These are phyloP conservation scores for Marchantia paleacea DNA, from an alignment of 225 moss, liverwort and hornwort genomes.

Conservation along the genomic window DNA sequence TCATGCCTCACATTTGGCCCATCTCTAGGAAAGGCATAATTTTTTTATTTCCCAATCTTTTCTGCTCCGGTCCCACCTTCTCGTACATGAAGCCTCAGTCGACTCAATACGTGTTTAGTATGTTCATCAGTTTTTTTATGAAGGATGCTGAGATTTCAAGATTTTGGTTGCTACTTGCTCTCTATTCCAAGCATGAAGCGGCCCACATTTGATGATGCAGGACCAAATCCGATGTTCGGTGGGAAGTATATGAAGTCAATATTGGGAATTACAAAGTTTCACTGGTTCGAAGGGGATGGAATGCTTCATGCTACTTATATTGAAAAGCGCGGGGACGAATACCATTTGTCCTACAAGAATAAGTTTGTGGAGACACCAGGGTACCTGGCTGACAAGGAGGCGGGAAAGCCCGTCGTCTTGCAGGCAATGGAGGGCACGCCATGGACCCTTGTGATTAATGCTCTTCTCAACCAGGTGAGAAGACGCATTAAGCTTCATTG, in stretches of 20 bases:
- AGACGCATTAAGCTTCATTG: background rate
- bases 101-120: background rate
- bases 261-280: constrained; percentile 22
- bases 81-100: background rate
- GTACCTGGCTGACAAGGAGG: constrained; percentile 26
- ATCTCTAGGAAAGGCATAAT: background rate
- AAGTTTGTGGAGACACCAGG: constrained; percentile 29
- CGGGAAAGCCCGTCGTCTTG: constrained; percentile 11
- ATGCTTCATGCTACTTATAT: constrained; percentile 41
- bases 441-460: background rate
- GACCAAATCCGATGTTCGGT: constrained; percentile 33
- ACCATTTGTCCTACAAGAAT: constrained; percentile 25
- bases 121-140: background rate
- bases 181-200: too few relatives aligned
- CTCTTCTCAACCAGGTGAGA: constrained; percentile 16
- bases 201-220: constrained; percentile 1
- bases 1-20: background rate
- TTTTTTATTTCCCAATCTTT: background rate
- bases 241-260: constrained; percentile 2
- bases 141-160: background rate
- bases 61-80: background rate
- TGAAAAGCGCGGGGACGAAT: constrained; percentile 2
- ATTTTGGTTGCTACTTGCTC: background rate
- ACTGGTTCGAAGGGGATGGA: constrained; percentile 41
- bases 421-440: constrained; percentile 4